Conservation (phyloP, 441 rosid genomes). For the Manihot esculenta region DNA sequence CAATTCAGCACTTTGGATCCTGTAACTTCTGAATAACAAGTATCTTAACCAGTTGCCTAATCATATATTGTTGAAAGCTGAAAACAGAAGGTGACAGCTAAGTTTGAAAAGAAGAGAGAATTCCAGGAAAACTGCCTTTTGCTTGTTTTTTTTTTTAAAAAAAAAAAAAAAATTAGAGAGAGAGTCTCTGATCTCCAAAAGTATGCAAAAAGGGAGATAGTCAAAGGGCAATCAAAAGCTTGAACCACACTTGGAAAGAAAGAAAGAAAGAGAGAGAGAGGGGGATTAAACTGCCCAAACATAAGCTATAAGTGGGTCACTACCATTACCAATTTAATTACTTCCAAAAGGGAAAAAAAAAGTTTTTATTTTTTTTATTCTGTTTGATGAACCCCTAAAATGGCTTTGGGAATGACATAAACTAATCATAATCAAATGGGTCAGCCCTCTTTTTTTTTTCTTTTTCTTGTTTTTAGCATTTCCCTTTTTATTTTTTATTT, state of each 20-base stretch:
- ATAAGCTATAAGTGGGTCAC: constrained; percentile 38
- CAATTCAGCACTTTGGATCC: too few relatives aligned
- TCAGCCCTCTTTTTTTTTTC: constrained; percentile 38
- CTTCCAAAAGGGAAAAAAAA: constrained; percentile 18
- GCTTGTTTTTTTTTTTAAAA: not conserved
- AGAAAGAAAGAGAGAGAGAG: not conserved
- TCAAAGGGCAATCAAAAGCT: constrained; percentile 45
- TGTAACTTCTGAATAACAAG: too few relatives aligned
- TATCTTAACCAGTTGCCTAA: too few relatives aligned
- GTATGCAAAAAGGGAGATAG: constrained; percentile 33
- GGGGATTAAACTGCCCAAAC: constrained; percentile 36
- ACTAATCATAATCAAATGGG: constrained; percentile 34
- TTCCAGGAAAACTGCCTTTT: constrained; percentile 20
- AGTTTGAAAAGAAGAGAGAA: not conserved
- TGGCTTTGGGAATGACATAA: constrained; percentile 74
- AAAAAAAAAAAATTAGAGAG: not conserved
- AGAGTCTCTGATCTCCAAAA: constrained; percentile 31
- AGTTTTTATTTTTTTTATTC: too few relatives aligned
- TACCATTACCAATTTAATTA: constrained; percentile 21
- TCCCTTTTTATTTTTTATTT: too few relatives aligned
- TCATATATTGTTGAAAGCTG: not conserved
- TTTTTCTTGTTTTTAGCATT: constrained; percentile 26
- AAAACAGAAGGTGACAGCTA: not conserved
- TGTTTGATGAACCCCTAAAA: constrained; percentile 32
- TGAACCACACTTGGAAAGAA: constrained; percentile 1